These are phyloP conservation scores for Brassica nigra DNA, from an alignment of 345 rosid species.

Conservation along the genomic window DNA sequence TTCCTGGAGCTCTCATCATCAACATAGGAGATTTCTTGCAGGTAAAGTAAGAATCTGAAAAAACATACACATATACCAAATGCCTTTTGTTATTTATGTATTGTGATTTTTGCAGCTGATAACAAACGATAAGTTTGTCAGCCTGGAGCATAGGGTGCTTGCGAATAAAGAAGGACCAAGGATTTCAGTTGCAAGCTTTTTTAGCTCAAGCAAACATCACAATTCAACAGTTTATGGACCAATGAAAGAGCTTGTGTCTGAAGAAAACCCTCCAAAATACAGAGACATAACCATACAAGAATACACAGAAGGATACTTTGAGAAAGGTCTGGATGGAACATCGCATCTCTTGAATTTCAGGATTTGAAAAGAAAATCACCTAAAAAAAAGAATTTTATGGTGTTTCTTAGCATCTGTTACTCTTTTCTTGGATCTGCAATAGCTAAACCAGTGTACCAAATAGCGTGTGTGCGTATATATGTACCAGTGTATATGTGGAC, in stretches of 20 bases:
- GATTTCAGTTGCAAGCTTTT: not conserved
- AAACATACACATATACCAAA: not conserved
- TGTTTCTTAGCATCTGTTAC: not conserved
- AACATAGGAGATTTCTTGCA: slow-evolving; percentile 48
- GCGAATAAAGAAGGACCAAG: not conserved
- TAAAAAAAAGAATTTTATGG: not conserved
- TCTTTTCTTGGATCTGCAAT: not conserved
- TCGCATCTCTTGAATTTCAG: not conserved
- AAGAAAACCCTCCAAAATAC: slow-evolving; percentile 1
- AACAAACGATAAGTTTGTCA: not conserved
- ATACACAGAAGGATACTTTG: not conserved
- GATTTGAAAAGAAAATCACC: not conserved
- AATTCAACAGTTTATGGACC: not conserved
- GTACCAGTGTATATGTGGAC: not conserved
- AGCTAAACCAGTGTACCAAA: not conserved
- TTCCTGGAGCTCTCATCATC: slow-evolving; percentile 41
- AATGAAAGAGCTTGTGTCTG: not conserved
- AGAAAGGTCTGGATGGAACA: not conserved
- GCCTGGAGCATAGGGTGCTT: not conserved
- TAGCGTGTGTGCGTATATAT: not conserved
- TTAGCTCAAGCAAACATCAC: not conserved
- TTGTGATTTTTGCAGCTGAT: not conserved
- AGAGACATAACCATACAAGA: not conserved
- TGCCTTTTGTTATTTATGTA: not conserved
- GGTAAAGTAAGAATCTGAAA: slow-evolving; percentile 17